Percentiles rank a stretch among this genome's conserved stretches.
Evolutionary conservation across 2,329 filamentous ascomycete species (phyloP).

Genomic region (Colletotrichum australisinense): DNA sequence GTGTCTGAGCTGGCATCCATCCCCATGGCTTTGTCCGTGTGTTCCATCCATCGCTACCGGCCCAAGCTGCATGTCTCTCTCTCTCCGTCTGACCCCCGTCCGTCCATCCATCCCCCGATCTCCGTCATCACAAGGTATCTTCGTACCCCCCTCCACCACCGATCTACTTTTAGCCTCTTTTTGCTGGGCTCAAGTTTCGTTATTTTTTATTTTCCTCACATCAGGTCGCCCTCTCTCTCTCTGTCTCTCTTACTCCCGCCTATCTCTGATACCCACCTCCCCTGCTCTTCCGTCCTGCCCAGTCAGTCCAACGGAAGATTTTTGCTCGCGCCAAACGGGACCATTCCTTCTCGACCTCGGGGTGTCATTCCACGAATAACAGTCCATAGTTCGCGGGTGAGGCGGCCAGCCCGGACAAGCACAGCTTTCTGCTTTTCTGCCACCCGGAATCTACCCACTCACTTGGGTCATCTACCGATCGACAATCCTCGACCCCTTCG

Average conservation of each 20-base stretch:
- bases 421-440: neutral
- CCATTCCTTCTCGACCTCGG: constrained; percentile 24
- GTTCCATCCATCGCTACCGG: neutral
- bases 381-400: constrained; percentile 18
- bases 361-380: constrained; percentile 34
- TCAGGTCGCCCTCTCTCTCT: neutral
- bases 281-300: constrained; percentile 2
- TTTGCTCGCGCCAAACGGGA: constrained; percentile 16
- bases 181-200: neutral
- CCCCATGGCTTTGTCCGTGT: neutral
- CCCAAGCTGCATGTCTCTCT: neutral
- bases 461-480: constrained; percentile 20
- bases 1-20: neutral
- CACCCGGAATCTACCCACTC: neutral
- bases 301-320: constrained; percentile 23
- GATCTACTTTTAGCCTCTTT: constrained; percentile 31
- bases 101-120: neutral
- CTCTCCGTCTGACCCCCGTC: neutral
- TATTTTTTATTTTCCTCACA: neutral
- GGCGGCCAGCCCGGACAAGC: constrained; percentile 27
- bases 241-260: neutral
- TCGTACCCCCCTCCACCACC: neutral
- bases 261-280: neutral
- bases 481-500: constrained; percentile 13
- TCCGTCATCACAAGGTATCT: neutral